These are phyloP conservation scores for Striga asiatica DNA, from an alignment of 257 asterid genomes.

Conservation along the genomic window DNA sequence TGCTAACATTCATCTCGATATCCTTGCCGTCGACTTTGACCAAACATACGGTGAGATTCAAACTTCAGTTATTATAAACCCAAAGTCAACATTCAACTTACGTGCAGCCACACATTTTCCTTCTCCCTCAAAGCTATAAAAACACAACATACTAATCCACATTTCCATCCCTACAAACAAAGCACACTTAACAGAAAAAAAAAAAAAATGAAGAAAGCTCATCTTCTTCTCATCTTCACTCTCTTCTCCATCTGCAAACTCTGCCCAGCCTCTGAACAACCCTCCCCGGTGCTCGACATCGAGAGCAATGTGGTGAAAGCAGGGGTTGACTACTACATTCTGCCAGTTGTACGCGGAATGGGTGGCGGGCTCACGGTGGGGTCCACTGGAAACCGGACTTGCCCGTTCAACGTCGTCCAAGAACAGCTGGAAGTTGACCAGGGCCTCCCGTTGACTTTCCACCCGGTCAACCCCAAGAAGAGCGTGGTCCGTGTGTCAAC, in stretches of 20 bases:
- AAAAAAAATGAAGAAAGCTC: conserved; percentile 16
- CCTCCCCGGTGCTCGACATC: conserved; percentile 31
- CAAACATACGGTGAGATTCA: no score
- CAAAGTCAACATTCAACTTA: background rate
- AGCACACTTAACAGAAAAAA: no score
- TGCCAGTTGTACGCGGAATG: conserved; percentile 43
- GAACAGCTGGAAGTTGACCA: conserved; percentile 19
- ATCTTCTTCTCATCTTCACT: background rate
- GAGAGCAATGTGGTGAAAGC: conserved; percentile 18
- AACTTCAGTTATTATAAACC: background rate
- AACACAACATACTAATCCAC: background rate
- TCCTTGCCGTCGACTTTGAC: background rate
- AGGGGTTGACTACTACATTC: conserved; percentile 32
- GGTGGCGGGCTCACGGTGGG: conserved; percentile 59
- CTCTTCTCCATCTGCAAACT: conserved; percentile 2
- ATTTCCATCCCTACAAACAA: no score
- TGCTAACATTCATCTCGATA: background rate
- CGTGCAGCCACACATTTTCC: background rate
- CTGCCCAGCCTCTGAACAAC: conserved; percentile 18
- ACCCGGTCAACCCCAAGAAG: conserved; percentile 24
- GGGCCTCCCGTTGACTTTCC: conserved; percentile 40
- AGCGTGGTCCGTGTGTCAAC: conserved; percentile 29
- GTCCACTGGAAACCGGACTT: conserved; percentile 16
- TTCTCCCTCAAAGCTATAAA: no score
- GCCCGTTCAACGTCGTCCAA: conserved; percentile 49